Evolutionary conservation across 495 filamentous ascomycete genomes (phyloP), one percentile per base, ranked within the genome.

Genomic region (Delitschia confertaspora): DNA sequence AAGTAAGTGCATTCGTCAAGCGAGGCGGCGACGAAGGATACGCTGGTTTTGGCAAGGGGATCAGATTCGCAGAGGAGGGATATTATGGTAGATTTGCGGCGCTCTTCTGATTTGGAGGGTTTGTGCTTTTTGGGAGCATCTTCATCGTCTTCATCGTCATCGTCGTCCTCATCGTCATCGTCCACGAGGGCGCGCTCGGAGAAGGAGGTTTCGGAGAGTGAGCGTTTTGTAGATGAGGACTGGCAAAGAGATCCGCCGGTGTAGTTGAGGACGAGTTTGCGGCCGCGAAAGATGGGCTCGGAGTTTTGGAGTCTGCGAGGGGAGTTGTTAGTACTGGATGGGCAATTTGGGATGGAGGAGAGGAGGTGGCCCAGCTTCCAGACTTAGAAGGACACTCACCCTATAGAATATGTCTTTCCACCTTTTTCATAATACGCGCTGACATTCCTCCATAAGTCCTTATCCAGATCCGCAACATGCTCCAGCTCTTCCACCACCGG

Each of bases 1-100:
- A 93, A 83, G 65, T 95, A 99, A n/a, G 84, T 75, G 68, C 93
- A 99, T 35, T 85, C 77, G 56, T 95, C 86, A 4, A 76, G 76
- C 63, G 81, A 80, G 16, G 82, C 75, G 43, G 83, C 86, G 36
- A 96, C 78, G 60, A 93, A 99, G 4, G 84, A 82, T 3, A 79
- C 60, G 10, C 78, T 75, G 11, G 81, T 74, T 19, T 77, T 74
- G 6, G 66, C 61, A 2, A 69, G 62, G 14, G 71, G 67, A 45
- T 94, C 86, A 35, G 76, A 76, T 54, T 95, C 89, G 66, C 93
- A 96, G 57, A 88, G 82, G 64, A 96, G 85, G 22, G 84, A 89
- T 68, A 99, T 87, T 39, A 88, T 76, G 6, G 87, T 83, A 1
- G 83, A 91, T 60, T 95, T 96, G 39, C 75, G 74, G 22, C 79